Evolutionary conservation across 108 stramenopile species (phyloP).

Genomic region (Nitzschia palea): DNA sequence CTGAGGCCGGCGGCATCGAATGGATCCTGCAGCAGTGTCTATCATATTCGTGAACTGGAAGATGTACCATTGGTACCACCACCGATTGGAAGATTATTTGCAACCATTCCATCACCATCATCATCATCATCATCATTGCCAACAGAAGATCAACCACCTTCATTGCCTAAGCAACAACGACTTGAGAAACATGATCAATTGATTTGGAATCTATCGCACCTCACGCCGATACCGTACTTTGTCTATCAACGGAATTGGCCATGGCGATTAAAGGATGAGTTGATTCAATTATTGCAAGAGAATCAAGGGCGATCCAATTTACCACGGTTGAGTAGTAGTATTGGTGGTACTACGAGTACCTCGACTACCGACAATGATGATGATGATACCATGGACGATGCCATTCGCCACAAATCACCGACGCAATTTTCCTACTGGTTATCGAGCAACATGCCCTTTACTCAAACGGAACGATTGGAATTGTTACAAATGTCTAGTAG

Average conservation of each 20-base stretch:
- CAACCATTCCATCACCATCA: too few species aligned
- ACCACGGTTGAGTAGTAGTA: conserved; percentile 26
- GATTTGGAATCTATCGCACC: conserved; percentile 22
- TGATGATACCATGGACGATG: not conserved
- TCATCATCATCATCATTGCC: too few species aligned
- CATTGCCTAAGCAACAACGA: too few species aligned
- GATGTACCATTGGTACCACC: conserved; percentile 15
- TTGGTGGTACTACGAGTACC: not conserved
- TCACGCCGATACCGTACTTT: conserved; percentile 37
- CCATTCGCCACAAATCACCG: not conserved
- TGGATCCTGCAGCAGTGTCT: conserved; percentile 6
- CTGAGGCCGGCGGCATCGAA: too few species aligned
- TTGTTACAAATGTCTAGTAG: conserved; percentile 51
- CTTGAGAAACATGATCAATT: conserved; percentile 5
- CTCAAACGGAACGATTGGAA: conserved; percentile 54
- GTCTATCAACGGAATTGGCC: conserved; percentile 56
- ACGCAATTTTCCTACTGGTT: conserved; percentile 74
- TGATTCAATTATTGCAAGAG: conserved; percentile 38
- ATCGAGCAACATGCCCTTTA: conserved; percentile 67
- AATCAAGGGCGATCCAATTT: conserved; percentile 39
- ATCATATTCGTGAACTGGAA: conserved; percentile 20
- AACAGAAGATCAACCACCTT: too few species aligned
- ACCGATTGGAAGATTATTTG: too few species aligned
- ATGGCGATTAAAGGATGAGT: conserved; percentile 51
- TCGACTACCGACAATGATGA: not conserved